Base-by-base conservation (phyloP, 108 stramenopile genomes). In the Skeletonema grethae region DNA sequence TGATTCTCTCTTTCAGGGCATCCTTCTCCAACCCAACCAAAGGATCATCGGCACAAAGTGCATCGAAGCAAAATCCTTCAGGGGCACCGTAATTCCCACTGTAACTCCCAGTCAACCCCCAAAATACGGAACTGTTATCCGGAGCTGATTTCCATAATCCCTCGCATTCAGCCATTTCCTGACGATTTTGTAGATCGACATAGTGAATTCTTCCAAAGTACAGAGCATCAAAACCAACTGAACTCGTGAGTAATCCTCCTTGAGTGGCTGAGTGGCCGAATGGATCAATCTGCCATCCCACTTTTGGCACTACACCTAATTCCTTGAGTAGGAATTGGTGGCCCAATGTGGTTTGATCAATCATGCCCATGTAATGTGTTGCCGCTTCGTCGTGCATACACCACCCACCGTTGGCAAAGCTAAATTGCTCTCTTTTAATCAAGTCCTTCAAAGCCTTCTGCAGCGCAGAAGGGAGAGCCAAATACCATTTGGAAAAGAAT, bases 311-410 rank as follows among this genome's bases (percentile, higher is more conserved):
- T 25, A 84, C 84, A 4, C 94, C 96, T 58, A 99, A 82, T 77
- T 95, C 91, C 36, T 58, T 35, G 25, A 70, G 73, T 36, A 99
- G 71, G 69, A 97, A 98, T 18, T 68, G 57, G 74, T 98, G 97
- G 0, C 98, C 98, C 35, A 96, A 80, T 13, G 96, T 94, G 4
- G 97, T 98, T 68, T 98, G 96, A 83, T 99, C 98, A 61, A 99
- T 90, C 97, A 98, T 98, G 8, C 91, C 97, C 55, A 94, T 88
- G 75, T 72, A 97, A 76, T 97, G 96, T 15, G 97, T 87, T 0
- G 90, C 74, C 1, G 97, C 95, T 63, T 99, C 98, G 69, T 99
- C 98, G 76, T 98, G 98, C 98, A 99, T 99, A 72, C 90, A 94
- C 97, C 97, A 99, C 46, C 97, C 97, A 28, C 97, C 98, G 72